Base-by-base conservation (phyloP, 805 yeast genomes). In the Wickerhamiella domercqiae region DNA sequence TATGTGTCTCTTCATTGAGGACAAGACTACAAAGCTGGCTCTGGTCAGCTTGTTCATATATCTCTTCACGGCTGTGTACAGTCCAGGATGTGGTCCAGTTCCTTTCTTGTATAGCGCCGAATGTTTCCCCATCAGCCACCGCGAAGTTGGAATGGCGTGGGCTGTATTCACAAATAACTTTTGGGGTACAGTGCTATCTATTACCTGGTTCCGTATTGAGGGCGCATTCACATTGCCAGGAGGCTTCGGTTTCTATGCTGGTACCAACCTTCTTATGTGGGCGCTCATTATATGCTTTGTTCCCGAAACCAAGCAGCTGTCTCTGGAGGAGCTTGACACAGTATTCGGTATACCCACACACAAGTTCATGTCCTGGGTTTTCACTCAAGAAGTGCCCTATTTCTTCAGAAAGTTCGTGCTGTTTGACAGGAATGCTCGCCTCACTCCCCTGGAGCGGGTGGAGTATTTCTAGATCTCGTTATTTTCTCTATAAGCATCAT, bases 181-280 rank as follows among this genome's bases (percentile, higher is more conserved):
- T 46, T 66, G 67, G 55, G 67, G 67, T 47, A 71, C 74, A 46
- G 61, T 73, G 34, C 60, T 76, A 43, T 73, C 90, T 16, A 66
- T 81, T 44, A 74, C 93, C 6, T 76, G 90, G 90, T 90, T 93
- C 25, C 63, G 80, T 18, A 59, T 82, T 55, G 56, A 69, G 39
- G 66, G 59, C 34, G 74, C 77, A 0, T 75, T 82, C 60, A 72
- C 70, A 39, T 70, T 83, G 2, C 81, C 76, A 46, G 94, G 94
- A 56, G 93, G 93, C 3, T 82, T 79, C 54, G 84, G 90, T 11
- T 82, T 75, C 68, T 82, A 80, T 52, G 93, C 90, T 1, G 93
- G 77, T 11, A 78, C 87, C 86, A 81, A 81, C 55, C 48, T 80
- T 49, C 80, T 78, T 4, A 66, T 80, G 38, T 74, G 78, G 67